A percentile compares a stretch with the other conserved stretches of the same genome.
Conservation (phyloP, 306 rosid species). For the Gillenia trifoliata region DNA sequence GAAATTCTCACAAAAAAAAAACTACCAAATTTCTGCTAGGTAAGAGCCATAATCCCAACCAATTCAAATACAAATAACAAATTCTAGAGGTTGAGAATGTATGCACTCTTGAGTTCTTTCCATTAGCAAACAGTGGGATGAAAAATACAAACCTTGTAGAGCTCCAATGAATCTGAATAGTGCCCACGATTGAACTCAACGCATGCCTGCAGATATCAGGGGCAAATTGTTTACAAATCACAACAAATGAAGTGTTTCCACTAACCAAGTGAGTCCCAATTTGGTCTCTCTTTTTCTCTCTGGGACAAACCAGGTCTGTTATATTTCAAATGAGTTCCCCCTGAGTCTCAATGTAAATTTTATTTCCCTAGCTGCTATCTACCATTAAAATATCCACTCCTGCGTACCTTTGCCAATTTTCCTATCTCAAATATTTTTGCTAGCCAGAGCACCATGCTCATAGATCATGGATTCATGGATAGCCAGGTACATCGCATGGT, state of each 20-base stretch:
- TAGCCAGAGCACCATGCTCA: background rate
- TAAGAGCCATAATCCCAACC: background rate
- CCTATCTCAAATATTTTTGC: background rate
- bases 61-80: background rate
- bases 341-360: background rate
- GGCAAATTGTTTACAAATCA: slow-evolving; percentile 21
- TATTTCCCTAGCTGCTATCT: background rate
- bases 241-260: slow-evolving; percentile 16
- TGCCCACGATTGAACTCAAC: slow-evolving; percentile 94
- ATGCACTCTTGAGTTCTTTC: slow-evolving; percentile 6
- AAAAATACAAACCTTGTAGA: slow-evolving; percentile 80
- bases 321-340: background rate
- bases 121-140: slow-evolving; percentile 21
- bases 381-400: background rate
- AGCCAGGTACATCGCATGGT: background rate
- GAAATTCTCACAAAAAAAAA: slow-evolving; percentile 5
- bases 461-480: background rate
- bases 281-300: slow-evolving; percentile 3
- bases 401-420: background rate
- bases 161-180: slow-evolving; percentile 80
- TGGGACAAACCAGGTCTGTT: slow-evolving; percentile 7
- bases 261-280: slow-evolving; percentile 18
- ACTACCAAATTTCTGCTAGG: background rate
- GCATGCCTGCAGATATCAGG: slow-evolving; percentile 72
- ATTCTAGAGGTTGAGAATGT: slow-evolving; percentile 4